Conservation (phyloP, 306 rosid species). For the Begonia masoniana region DNA sequence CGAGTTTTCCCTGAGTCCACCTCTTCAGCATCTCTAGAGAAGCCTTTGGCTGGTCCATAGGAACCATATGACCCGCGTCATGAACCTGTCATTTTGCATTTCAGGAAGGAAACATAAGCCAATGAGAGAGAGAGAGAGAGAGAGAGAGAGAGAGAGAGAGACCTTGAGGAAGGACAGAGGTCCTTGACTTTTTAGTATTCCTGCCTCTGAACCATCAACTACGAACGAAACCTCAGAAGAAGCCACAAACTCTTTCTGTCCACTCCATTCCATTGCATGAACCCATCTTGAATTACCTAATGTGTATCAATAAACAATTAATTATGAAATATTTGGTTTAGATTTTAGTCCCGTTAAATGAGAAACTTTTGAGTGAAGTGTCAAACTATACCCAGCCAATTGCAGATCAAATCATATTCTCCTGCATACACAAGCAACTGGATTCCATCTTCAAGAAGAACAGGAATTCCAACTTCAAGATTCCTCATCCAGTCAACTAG, state of each 20-base stretch:
- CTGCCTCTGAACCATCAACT: conserved; percentile 73
- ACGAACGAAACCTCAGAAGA: conserved; percentile 61
- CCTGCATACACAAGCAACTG: conserved; percentile 84
- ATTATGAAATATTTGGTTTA: no score
- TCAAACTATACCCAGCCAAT: conserved; percentile 74
- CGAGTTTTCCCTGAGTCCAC: conserved; percentile 73
- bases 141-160: conserved; percentile 10
- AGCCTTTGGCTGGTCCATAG: conserved; percentile 99
- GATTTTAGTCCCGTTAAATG: no score
- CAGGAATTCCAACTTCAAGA: conserved; percentile 86
- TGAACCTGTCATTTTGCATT: conserved; percentile 44
- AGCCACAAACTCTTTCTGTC: conserved; percentile 59
- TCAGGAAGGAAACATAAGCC: no score
- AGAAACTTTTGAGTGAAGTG: not conserved
- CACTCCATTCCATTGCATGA: conserved; percentile 93
- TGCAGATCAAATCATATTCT: conserved; percentile 94
- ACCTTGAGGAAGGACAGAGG: conserved; percentile 94
- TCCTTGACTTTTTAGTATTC: conserved; percentile 63
- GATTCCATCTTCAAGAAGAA: conserved; percentile 91
- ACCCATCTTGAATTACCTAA: conserved; percentile 98
- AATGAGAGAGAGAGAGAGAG: no score
- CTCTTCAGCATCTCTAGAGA: conserved; percentile 77
- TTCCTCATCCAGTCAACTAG: conserved; percentile 95
- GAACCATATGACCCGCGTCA: conserved; percentile 98
- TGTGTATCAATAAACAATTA: not conserved